Evolutionary conservation across 148 eudicot genomes (phyloP), one percentile per base, ranked within the genome.

Genomic region (Cornus controversa): DNA sequence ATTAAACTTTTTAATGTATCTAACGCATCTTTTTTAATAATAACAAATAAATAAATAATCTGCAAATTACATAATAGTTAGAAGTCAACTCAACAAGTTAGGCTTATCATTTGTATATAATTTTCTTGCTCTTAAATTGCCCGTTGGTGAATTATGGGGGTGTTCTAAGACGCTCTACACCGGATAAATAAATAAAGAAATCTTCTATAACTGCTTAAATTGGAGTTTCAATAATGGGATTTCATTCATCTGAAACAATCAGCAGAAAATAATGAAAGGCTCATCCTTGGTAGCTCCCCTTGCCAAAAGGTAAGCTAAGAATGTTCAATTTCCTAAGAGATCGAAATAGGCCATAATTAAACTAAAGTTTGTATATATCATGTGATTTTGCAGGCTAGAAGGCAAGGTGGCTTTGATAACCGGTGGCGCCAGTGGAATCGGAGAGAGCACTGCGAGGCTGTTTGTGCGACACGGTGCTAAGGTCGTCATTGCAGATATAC

Each of bases 351-450:
- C 25, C 13, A 62, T 2, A 62, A 16, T 18, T 15, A 18, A 62
- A 24, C 66, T 8, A 34, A 22, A 50, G 4, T 3, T 50, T 13
- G 20, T 50, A 5, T n/a, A n/a, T n/a, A n/a, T 16, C 5, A 15
- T 71, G 5, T 15, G 0, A 66, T 68, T 68, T 36, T 76, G 67
- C 78, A 76, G 78, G n/a, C 57, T 76, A 50, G 65, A 76, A 76
- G 78, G 78, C 34, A 76, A 76, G 28, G 72, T 76, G 42, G 78
- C 78, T 28, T 47, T 76, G 4, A 67, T 76, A 29, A 76, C 72
- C 4, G 71, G 78, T 2, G 71, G 78, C 23, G 78, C 78, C 23
- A 75, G 78, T 42, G 71, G 78, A n/a, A 75, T 75, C 9, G 78
- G 71, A 0, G 70, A 75, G 68, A 75, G 78, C 57, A 22, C 78